Conservation (phyloP, 805 yeast genomes). For the Huiozyma sinensis region DNA sequence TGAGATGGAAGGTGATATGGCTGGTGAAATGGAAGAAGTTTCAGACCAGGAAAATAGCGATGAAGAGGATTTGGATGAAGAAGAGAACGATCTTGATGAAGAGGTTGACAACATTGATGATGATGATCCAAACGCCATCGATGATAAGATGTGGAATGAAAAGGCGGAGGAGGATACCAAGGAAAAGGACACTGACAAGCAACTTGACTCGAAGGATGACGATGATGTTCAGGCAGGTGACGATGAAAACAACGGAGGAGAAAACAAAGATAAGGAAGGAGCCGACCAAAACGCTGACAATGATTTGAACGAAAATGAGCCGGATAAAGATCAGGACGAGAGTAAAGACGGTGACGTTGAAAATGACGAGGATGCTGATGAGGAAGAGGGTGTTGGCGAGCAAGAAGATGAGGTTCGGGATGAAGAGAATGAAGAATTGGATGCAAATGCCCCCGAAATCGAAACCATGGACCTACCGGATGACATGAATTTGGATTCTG, state of each 20-base stretch:
- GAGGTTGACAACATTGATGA: slow-evolving; percentile 84
- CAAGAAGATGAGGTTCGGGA: slow-evolving; percentile 70
- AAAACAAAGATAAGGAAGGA: slow-evolving; percentile 25
- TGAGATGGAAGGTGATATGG: slow-evolving; percentile 95
- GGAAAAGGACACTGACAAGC: slow-evolving; percentile 70
- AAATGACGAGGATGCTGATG: slow-evolving; percentile 44
- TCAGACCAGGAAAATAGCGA: slow-evolving; percentile 56
- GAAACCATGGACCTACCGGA: slow-evolving; percentile 89
- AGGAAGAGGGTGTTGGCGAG: slow-evolving; percentile 67
- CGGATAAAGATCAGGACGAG: slow-evolving; percentile 30
- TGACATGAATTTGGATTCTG: slow-evolving; percentile 78
- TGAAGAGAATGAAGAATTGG: slow-evolving; percentile 59
- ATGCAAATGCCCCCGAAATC: slow-evolving; percentile 65
- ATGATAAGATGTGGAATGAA: slow-evolving; percentile 97
- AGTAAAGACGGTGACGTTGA: slow-evolving; percentile 43
- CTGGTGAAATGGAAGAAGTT: slow-evolving; percentile 77
- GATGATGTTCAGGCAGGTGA: slow-evolving; percentile 34
- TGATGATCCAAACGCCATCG: slow-evolving; percentile 87
- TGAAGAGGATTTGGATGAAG: slow-evolving; percentile 41
- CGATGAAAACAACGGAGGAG: slow-evolving; percentile 26
- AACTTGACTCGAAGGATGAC: slow-evolving; percentile 46
- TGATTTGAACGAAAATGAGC: slow-evolving; percentile 28
- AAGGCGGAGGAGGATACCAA: slow-evolving; percentile 66
- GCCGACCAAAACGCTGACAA: slow-evolving; percentile 26
- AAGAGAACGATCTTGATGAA: slow-evolving; percentile 72